A percentile compares a stretch with the other conserved stretches of the same genome.
Evolutionary conservation across 2,329 filamentous ascomycete species (phyloP).

Genomic region (Neonectria magnoliae): DNA sequence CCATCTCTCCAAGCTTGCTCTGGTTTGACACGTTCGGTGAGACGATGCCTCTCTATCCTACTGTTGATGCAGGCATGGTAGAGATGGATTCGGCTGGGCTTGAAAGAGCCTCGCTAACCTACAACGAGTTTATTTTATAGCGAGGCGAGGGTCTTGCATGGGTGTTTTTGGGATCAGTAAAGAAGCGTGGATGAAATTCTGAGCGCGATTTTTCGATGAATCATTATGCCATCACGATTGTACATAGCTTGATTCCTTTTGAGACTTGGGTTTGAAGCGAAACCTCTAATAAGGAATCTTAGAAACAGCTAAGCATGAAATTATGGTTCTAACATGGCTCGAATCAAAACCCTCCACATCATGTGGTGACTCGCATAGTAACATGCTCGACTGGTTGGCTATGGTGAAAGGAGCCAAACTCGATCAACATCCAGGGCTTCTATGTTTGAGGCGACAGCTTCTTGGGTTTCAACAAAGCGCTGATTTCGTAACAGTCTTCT

Average conservation of each 20-base stretch:
- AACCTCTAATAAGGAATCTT: not conserved
- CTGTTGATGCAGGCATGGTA: conserved; percentile 37
- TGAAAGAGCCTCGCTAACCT: conserved; percentile 9
- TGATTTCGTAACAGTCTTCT: no score
- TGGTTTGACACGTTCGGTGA: conserved; percentile 42
- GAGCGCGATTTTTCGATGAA: not conserved
- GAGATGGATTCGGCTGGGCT: conserved; percentile 15
- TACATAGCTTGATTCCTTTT: no score
- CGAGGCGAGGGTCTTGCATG: not conserved
- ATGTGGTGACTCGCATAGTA: no score
- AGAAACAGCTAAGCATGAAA: no score
- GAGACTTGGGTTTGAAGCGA: not conserved
- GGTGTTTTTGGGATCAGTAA: not conserved
- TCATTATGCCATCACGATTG: not conserved
- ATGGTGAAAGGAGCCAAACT: no score
- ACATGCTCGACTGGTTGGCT: no score
- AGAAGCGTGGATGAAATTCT: not conserved
- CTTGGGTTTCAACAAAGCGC: no score
- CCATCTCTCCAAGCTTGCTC: conserved; percentile 39
- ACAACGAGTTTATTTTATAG: conserved; percentile 17
- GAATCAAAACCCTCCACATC: no score
- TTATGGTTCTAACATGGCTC: no score
- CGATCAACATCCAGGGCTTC: no score
- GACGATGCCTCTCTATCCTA: conserved; percentile 40
- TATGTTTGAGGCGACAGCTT: no score